phyloP scores from a whole-genome alignment of 2,329 filamentous ascomycete genomes.

The Chaetomium sp. region DNA sequence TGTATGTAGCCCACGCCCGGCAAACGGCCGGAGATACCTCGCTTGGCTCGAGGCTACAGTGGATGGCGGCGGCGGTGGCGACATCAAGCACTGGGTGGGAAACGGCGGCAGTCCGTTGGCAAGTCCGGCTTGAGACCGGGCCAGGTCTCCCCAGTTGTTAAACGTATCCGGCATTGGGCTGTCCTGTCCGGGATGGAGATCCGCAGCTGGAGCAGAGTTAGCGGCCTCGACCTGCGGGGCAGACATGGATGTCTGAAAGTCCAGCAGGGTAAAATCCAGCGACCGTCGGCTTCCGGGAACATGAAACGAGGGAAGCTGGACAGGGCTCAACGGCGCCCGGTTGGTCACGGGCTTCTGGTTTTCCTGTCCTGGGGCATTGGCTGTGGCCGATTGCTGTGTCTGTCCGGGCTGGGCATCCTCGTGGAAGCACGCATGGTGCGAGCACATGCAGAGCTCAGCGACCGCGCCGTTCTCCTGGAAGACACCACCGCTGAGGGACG shows the following conservation, averaged over 20 bases:
- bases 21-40: slow-evolving; percentile 58
- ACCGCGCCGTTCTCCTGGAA: slow-evolving; percentile 37
- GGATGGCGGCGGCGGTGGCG: slow-evolving; percentile 54
- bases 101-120: slow-evolving; percentile 47
- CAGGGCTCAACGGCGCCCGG: slow-evolving; percentile 56
- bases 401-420: slow-evolving; percentile 49
- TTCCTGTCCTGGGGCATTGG: slow-evolving; percentile 47
- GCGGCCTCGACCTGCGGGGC: slow-evolving; percentile 19
- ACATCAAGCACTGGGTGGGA: slow-evolving; percentile 53
- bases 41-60: slow-evolving; percentile 54
- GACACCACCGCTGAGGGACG: slow-evolving; percentile 34
- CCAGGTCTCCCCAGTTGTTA: slow-evolving; percentile 49
- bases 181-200: slow-evolving; percentile 39
- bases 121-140: slow-evolving; percentile 45
- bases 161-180: slow-evolving; percentile 59
- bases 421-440: slow-evolving; percentile 64
- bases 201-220: slow-evolving; percentile 33
- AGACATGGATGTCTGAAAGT: slow-evolving; percentile 34
- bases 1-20: slow-evolving; percentile 58
- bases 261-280: slow-evolving; percentile 45
- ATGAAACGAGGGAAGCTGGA: slow-evolving; percentile 46
- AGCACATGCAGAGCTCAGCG: slow-evolving; percentile 61
- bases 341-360: slow-evolving; percentile 53
- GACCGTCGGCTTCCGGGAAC: slow-evolving; percentile 43
- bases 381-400: slow-evolving; percentile 26